These are phyloP conservation scores for Debaryomyces subglobosus DNA, from an alignment of 1,139 yeast genomes.

Conservation along the genomic window DNA sequence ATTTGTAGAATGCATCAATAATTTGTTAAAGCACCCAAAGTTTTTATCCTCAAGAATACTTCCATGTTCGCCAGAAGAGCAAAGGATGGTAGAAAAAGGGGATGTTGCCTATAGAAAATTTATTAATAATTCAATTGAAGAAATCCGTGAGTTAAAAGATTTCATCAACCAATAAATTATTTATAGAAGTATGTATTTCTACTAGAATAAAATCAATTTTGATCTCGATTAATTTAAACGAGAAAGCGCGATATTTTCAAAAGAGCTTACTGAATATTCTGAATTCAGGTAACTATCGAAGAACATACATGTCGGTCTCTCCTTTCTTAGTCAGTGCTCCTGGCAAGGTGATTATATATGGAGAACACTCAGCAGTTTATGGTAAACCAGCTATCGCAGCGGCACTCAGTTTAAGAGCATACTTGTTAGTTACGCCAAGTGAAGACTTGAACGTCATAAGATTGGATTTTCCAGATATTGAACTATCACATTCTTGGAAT, in stretches of 20 bases:
- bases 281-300: neutral
- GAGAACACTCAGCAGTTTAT: slow-evolving; percentile 96
- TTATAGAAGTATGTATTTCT: slow-evolving; percentile 4
- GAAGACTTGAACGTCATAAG: slow-evolving; percentile 45
- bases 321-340: slow-evolving; percentile 89
- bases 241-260: neutral
- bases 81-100: slow-evolving; percentile 48
- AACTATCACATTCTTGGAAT: slow-evolving; percentile 65
- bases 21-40: slow-evolving; percentile 83
- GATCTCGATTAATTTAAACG: neutral
- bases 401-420: slow-evolving; percentile 80
- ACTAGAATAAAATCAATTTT: neutral
- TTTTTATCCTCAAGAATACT: slow-evolving; percentile 70
- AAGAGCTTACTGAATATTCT: neutral
- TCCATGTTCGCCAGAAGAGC: slow-evolving; percentile 69
- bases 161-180: slow-evolving; percentile 24
- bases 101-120: slow-evolving; percentile 45
- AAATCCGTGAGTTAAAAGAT: slow-evolving; percentile 58
- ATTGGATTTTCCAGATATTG: slow-evolving; percentile 84
- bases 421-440: slow-evolving; percentile 60
- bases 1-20: slow-evolving; percentile 61
- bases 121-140: slow-evolving; percentile 53
- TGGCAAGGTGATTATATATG: slow-evolving; percentile 93
- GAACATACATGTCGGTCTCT: slow-evolving; percentile 7
- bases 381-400: slow-evolving; percentile 94